A percentile compares a stretch with the other conserved stretches of the same genome.
phyloP scores from a whole-genome alignment of 2,329 filamentous ascomycete genomes.

The Diaporthe ilicicola region DNA sequence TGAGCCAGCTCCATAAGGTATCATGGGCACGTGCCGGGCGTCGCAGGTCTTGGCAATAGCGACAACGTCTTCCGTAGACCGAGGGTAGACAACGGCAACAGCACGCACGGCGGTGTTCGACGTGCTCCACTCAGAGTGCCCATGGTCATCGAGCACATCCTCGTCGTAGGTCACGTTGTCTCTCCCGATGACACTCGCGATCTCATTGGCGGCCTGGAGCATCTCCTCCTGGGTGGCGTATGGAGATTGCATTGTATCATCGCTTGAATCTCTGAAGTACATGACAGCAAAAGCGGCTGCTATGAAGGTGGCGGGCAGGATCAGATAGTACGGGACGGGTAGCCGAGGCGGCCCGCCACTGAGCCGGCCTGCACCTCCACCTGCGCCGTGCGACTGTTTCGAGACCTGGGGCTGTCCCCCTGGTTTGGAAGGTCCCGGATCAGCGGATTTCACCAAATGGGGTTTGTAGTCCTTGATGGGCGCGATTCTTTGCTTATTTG shows the following conservation, averaged over 20 bases:
- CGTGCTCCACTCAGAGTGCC: slow-evolving; percentile 76
- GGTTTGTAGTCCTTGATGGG: slow-evolving; percentile 7
- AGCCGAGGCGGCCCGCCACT: not conserved
- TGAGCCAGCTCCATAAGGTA: slow-evolving; percentile 78
- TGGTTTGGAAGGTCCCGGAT: not conserved
- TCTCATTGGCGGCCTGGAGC: slow-evolving; percentile 63
- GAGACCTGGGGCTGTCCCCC: not conserved
- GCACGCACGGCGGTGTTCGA: slow-evolving; percentile 71
- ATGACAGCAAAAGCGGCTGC: not conserved
- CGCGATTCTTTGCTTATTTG: not conserved
- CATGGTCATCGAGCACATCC: slow-evolving; percentile 70
- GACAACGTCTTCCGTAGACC: slow-evolving; percentile 70
- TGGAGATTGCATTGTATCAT: not conserved
- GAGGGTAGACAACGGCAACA: slow-evolving; percentile 71
- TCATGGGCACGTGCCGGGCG: slow-evolving; percentile 73
- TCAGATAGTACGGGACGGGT: slow-evolving; percentile 1
- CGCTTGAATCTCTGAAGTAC: not conserved
- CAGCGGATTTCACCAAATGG: not conserved
- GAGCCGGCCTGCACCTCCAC: not conserved
- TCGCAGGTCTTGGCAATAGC: slow-evolving; percentile 69
- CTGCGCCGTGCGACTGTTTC: not conserved
- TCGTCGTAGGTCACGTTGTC: slow-evolving; percentile 70
- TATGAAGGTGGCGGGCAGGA: slow-evolving; percentile 7
- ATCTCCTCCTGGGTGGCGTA: slow-evolving; percentile 20
- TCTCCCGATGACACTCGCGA: slow-evolving; percentile 60